A percentile compares a stretch with the other conserved stretches of the same genome.
Evolutionary conservation across 2,329 filamentous ascomycete species (phyloP).

Genomic region (Aspergillus sp.): DNA sequence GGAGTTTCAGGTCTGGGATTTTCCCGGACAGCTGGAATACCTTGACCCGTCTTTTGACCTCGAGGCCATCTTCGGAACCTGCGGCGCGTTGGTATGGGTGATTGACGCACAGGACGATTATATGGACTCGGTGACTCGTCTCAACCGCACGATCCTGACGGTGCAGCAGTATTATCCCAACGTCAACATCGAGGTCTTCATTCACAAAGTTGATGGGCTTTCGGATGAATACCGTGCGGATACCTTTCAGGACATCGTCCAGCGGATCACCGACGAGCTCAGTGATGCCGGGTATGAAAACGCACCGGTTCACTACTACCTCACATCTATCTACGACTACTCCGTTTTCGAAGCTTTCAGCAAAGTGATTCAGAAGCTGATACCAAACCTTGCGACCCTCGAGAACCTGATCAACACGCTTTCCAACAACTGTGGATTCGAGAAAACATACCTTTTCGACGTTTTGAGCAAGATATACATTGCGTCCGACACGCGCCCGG

Average conservation of each 20-base stretch:
- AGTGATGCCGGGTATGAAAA: slow-evolving; percentile 90
- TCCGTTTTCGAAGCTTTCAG: slow-evolving; percentile 97
- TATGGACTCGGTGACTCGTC: slow-evolving; percentile 74
- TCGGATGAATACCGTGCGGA: slow-evolving; percentile 95
- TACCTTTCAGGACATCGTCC: slow-evolving; percentile 91
- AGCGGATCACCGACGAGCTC: slow-evolving; percentile 91
- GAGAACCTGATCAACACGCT: slow-evolving; percentile 91
- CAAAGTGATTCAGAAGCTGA: slow-evolving; percentile 96
- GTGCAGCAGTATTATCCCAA: slow-evolving; percentile 81
- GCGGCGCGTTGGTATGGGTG: slow-evolving; percentile 94
- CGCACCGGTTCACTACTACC: slow-evolving; percentile 85
- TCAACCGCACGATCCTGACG: slow-evolving; percentile 82
- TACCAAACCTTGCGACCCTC: slow-evolving; percentile 83
- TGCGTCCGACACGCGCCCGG: slow-evolving; percentile 84
- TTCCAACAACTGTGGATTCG: slow-evolving; percentile 85
- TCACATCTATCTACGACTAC: slow-evolving; percentile 97
- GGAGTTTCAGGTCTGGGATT: slow-evolving; percentile 98
- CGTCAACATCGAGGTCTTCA: slow-evolving; percentile 97
- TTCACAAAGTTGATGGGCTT: slow-evolving; percentile 97
- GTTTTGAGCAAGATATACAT: slow-evolving; percentile 98
- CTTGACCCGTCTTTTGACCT: slow-evolving; percentile 83
- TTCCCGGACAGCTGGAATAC: slow-evolving; percentile 90
- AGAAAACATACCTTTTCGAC: slow-evolving; percentile 97
- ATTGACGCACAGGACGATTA: slow-evolving; percentile 99
- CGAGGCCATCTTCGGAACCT: slow-evolving; percentile 86